These are phyloP conservation scores for Akanthomyces muscarius DNA, from an alignment of 2,329 filamentous ascomycete genomes.

Conservation along the genomic window DNA sequence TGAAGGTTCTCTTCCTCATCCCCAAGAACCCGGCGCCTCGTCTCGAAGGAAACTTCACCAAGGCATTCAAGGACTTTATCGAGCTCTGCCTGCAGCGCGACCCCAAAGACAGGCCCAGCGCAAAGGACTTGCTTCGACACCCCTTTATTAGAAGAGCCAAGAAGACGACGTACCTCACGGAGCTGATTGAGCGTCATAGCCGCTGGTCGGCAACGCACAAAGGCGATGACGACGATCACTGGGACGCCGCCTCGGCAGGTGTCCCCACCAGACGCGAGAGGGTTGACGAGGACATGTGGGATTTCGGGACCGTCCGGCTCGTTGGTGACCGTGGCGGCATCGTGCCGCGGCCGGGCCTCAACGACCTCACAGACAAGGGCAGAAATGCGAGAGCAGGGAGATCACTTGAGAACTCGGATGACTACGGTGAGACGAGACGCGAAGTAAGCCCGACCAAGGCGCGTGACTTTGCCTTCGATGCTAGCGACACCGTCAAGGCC, in stretches of 20 bases:
- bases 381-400: slow-evolving; percentile 68
- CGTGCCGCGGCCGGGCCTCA: slow-evolving; percentile 52
- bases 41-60: slow-evolving; percentile 76
- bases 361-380: slow-evolving; percentile 74
- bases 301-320: slow-evolving; percentile 92
- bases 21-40: slow-evolving; percentile 87
- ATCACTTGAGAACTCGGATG: slow-evolving; percentile 44
- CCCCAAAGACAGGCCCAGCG: slow-evolving; percentile 81
- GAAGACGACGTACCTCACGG: slow-evolving; percentile 93
- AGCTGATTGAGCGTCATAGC: slow-evolving; percentile 86
- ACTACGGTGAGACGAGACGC: slow-evolving; percentile 50
- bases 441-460: slow-evolving; percentile 51
- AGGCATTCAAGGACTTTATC: slow-evolving; percentile 78
- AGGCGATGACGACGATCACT: slow-evolving; percentile 59
- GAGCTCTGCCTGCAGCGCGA: slow-evolving; percentile 83
- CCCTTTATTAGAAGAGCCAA: slow-evolving; percentile 88
- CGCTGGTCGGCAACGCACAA: slow-evolving; percentile 83
- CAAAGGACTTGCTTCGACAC: slow-evolving; percentile 82
- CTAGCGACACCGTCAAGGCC: slow-evolving; percentile 54
- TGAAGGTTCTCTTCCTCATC: slow-evolving; percentile 96
- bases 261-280: slow-evolving; percentile 50
- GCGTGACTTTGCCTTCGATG: slow-evolving; percentile 41
- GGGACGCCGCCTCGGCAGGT: slow-evolving; percentile 53
- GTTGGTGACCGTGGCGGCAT: slow-evolving; percentile 62
- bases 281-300: slow-evolving; percentile 86